Percentiles rank a stretch among this genome's conserved stretches.
Evolutionary conservation across 257 asterid species (phyloP).

Genomic region (Knoxia roxburghii): DNA sequence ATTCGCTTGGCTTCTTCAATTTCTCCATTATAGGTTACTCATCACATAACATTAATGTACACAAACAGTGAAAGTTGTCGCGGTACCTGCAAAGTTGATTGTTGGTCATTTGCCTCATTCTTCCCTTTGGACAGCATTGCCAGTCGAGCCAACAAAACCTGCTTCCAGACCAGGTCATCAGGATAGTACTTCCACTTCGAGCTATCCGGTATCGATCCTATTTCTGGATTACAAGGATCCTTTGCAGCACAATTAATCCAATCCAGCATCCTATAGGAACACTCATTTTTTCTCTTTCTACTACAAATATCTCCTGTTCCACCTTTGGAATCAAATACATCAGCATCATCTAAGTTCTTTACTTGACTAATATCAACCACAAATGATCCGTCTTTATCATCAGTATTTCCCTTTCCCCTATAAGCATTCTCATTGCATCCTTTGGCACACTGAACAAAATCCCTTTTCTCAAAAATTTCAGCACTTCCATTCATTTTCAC

Average conservation of each 20-base stretch:
- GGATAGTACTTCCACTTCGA: slow-evolving; percentile 68
- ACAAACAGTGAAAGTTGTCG: neutral
- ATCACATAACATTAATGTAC: neutral
- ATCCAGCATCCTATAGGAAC: slow-evolving; percentile 34
- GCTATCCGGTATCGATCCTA: slow-evolving; percentile 46
- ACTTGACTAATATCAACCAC: neutral
- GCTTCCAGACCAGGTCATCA: slow-evolving; percentile 59
- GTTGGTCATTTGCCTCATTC: slow-evolving; percentile 37
- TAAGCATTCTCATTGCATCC: neutral
- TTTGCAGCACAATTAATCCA: slow-evolving; percentile 60
- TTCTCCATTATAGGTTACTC: neutral
- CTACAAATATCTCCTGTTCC: slow-evolving; percentile 14
- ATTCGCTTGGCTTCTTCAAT: neutral
- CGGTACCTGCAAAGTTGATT: slow-evolving; percentile 49
- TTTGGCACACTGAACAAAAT: neutral
- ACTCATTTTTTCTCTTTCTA: slow-evolving; percentile 55
- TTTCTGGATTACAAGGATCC: slow-evolving; percentile 53
- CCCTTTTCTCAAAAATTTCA: slow-evolving; percentile 12
- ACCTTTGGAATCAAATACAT: slow-evolving; percentile 3
- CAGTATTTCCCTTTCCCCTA: neutral
- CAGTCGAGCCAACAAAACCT: slow-evolving; percentile 55
- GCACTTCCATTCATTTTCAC: slow-evolving; percentile 16
- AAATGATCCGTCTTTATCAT: neutral
- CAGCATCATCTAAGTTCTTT: slow-evolving; percentile 9
- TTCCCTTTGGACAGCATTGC: slow-evolving; percentile 41